Evolutionary conservation across 257 asterid genomes (phyloP).

Genomic region (Ocimum tenuiflorum): DNA sequence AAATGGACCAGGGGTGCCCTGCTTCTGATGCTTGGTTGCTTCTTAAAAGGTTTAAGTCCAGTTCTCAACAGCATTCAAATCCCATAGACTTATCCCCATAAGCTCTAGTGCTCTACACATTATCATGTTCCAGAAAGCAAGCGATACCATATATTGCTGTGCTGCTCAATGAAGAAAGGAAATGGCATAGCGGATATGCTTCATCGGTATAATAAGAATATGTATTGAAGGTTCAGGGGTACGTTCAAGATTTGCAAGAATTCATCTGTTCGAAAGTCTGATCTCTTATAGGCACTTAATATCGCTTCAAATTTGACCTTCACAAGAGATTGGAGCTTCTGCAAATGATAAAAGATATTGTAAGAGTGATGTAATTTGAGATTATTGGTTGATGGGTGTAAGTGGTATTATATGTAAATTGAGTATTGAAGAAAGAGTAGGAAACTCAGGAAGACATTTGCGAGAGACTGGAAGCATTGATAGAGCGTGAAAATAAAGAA

Average conservation of each 20-base stretch:
- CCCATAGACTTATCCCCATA: conserved; percentile 43
- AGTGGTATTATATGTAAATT: too few species aligned
- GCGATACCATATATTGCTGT: neutral
- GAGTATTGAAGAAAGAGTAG: too few species aligned
- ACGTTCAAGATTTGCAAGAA: neutral
- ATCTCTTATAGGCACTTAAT: too few species aligned
- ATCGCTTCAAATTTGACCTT: neutral
- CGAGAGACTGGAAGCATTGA: too few species aligned
- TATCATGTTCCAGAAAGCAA: too few species aligned
- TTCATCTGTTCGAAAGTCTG: neutral
- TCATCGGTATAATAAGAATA: neutral
- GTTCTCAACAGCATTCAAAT: conserved; percentile 25
- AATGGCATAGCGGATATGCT: neutral
- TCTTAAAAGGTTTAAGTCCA: conserved; percentile 47
- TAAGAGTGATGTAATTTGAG: too few species aligned
- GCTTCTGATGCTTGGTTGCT: conserved; percentile 70
- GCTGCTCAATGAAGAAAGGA: neutral
- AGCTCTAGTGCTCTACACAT: neutral
- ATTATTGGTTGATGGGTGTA: too few species aligned
- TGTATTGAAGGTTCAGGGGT: neutral
- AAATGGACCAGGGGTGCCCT: conserved; percentile 70
- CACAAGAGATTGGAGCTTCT: neutral
- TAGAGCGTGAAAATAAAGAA: too few species aligned
- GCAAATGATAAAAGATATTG: too few species aligned
- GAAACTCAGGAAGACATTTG: too few species aligned